phyloP scores from a whole-genome alignment of 768 basidiomycete species.

The Boletus rubropictus region DNA sequence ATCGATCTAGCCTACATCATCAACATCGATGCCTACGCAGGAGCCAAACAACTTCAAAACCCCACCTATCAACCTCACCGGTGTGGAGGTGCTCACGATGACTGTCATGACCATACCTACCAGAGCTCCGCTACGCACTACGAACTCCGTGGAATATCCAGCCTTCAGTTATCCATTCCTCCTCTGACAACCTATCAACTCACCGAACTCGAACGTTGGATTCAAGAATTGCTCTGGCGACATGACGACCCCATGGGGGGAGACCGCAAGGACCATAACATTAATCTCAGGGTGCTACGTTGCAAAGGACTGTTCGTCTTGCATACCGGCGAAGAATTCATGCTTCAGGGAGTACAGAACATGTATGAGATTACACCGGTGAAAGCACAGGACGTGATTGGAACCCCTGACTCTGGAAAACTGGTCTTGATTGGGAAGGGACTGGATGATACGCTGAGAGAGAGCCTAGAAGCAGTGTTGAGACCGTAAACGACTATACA shows the following conservation, averaged over 20 bases:
- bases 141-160: slow-evolving; percentile 77
- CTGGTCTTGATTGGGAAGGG: slow-evolving; percentile 86
- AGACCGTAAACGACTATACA: background rate
- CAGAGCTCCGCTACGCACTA: slow-evolving; percentile 46
- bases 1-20: slow-evolving; percentile 76
- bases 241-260: slow-evolving; percentile 42
- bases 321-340: slow-evolving; percentile 50
- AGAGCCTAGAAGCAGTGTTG: slow-evolving; percentile 41
- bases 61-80: slow-evolving; percentile 26
- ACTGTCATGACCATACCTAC: slow-evolving; percentile 30
- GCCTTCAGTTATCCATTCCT: slow-evolving; percentile 67
- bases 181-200: slow-evolving; percentile 44
- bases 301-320: slow-evolving; percentile 79
- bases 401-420: slow-evolving; percentile 63
- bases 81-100: slow-evolving; percentile 29
- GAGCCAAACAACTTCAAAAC: slow-evolving; percentile 31
- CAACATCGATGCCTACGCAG: slow-evolving; percentile 73
- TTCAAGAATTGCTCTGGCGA: slow-evolving; percentile 82
- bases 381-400: slow-evolving; percentile 34
- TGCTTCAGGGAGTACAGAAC: slow-evolving; percentile 88
- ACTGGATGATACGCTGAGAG: slow-evolving; percentile 49
- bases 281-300: slow-evolving; percentile 59
- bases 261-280: slow-evolving; percentile 7
- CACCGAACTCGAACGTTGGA: slow-evolving; percentile 66
- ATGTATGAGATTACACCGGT: slow-evolving; percentile 75